Percentiles rank a stretch among this genome's conserved stretches.
Conservation (phyloP, 2,329 filamentous ascomycete species). For the Penicillium digitatum region DNA sequence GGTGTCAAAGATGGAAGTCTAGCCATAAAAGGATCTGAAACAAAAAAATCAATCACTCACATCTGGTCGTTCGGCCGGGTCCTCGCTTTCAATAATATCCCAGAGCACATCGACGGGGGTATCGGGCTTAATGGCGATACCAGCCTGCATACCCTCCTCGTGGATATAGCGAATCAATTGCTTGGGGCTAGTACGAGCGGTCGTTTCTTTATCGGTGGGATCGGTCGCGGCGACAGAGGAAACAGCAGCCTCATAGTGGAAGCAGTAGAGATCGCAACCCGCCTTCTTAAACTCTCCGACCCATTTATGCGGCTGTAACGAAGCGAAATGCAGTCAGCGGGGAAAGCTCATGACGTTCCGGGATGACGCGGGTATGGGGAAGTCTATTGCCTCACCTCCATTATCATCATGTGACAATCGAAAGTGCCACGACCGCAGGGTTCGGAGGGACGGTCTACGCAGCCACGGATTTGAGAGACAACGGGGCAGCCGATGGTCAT, state of each 20-base stretch:
- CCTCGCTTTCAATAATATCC: conserved; percentile 73
- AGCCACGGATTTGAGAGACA: conserved; percentile 84
- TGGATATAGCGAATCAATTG: conserved; percentile 91
- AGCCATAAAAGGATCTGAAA: neutral
- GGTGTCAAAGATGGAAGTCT: neutral
- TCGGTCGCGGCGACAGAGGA: conserved; percentile 75
- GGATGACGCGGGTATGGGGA: neutral
- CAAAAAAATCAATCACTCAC: conserved; percentile 52
- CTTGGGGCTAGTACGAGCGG: conserved; percentile 69
- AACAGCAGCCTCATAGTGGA: conserved; percentile 96
- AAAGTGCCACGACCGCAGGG: conserved; percentile 82
- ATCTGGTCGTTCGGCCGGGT: conserved; percentile 77
- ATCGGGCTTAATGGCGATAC: conserved; percentile 91
- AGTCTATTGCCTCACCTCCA: conserved; percentile 62
- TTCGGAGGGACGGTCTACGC: conserved; percentile 70
- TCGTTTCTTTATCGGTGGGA: conserved; percentile 64
- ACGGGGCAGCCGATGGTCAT: conserved; percentile 95
- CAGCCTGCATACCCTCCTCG: conserved; percentile 78
- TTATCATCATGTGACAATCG: conserved; percentile 99
- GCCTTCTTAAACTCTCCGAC: conserved; percentile 90
- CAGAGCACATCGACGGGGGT: conserved; percentile 88
- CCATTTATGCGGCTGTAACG: conserved; percentile 88
- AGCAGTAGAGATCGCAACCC: conserved; percentile 98
- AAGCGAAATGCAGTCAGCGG: conserved; percentile 5
- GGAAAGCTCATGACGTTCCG: neutral